These are phyloP conservation scores for Talaromyces sp. DNA, from an alignment of 2,329 filamentous ascomycete species.

Conservation along the genomic window DNA sequence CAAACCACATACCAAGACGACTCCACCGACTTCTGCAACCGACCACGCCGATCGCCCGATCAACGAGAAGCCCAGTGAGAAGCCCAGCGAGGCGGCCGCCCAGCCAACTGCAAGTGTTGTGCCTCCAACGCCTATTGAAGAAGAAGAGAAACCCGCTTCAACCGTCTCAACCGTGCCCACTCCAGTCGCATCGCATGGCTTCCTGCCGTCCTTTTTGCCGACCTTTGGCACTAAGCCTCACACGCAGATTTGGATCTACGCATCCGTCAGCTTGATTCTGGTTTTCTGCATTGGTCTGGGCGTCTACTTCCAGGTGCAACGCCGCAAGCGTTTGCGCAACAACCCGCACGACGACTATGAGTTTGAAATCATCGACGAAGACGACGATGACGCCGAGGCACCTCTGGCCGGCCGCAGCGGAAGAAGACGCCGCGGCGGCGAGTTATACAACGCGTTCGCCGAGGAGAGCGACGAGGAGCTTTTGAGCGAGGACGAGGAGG, in stretches of 20 bases:
- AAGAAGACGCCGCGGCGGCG: constrained; percentile 64
- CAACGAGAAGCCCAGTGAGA: constrained; percentile 54
- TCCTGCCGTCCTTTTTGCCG: constrained; percentile 80
- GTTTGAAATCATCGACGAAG: constrained; percentile 85
- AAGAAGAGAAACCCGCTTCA: constrained; percentile 15
- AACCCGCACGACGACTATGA: constrained; percentile 79
- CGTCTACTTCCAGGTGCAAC: constrained; percentile 75
- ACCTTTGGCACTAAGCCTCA: constrained; percentile 83
- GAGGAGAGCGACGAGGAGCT: constrained; percentile 78
- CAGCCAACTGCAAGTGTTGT: constrained; percentile 16
- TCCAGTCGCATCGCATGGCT: constrained; percentile 36
- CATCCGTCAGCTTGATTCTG: constrained; percentile 75
- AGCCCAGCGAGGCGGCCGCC: constrained; percentile 40
- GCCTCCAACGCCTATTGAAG: constrained; percentile 18
- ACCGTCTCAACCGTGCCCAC: constrained; percentile 18
- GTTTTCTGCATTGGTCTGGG: constrained; percentile 76
- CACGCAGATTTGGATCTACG: constrained; percentile 92
- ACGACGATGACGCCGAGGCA: constrained; percentile 51
- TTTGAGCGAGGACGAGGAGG: constrained; percentile 37
- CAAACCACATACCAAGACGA: constrained; percentile 41
- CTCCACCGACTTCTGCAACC: constrained; percentile 46
- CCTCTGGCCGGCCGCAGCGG: constrained; percentile 43
- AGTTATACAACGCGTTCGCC: constrained; percentile 96
- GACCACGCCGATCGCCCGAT: constrained; percentile 63
- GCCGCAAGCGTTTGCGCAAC: constrained; percentile 69